These are phyloP conservation scores for Setaria italica DNA, from an alignment of 202 grass and related monocot genomes.

Conservation along the genomic window DNA sequence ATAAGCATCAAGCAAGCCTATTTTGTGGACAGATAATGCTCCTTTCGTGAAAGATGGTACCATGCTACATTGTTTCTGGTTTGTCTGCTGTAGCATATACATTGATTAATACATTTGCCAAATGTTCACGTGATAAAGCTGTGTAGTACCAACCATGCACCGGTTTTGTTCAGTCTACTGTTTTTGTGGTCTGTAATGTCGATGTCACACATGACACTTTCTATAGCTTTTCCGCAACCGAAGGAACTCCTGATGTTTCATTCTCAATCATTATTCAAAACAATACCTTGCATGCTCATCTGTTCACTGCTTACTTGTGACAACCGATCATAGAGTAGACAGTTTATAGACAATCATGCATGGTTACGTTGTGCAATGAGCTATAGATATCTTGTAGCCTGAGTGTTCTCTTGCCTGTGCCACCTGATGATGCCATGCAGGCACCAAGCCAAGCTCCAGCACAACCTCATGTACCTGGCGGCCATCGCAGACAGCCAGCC, in stretches of 20 bases:
- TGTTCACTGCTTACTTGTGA: slow-evolving; percentile 2
- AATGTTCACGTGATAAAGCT: background rate
- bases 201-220: slow-evolving; percentile 22
- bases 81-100: background rate
- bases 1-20: background rate
- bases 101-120: background rate
- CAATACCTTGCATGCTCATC: slow-evolving; percentile 40
- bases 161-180: slow-evolving; percentile 42
- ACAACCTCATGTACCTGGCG: slow-evolving; percentile 99
- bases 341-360: background rate
- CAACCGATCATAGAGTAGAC: slow-evolving; percentile 3
- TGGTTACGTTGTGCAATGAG: background rate
- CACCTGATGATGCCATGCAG: slow-evolving; percentile 47
- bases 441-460: slow-evolving; percentile 99
- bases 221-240: background rate
- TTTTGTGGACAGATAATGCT: background rate
- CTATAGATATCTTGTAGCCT: slow-evolving; percentile 22
- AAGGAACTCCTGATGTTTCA: background rate
- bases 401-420: slow-evolving; percentile 16
- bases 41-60: background rate
- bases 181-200: slow-evolving; percentile 39
- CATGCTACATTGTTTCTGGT: background rate
- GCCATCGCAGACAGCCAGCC: slow-evolving; percentile 98
- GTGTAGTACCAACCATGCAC: slow-evolving; percentile 20
- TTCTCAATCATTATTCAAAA: background rate